A percentile compares a stretch with the other conserved stretches of the same genome.
Conservation (phyloP, 768 basidiomycete genomes). For the Calocybe cyanea region DNA sequence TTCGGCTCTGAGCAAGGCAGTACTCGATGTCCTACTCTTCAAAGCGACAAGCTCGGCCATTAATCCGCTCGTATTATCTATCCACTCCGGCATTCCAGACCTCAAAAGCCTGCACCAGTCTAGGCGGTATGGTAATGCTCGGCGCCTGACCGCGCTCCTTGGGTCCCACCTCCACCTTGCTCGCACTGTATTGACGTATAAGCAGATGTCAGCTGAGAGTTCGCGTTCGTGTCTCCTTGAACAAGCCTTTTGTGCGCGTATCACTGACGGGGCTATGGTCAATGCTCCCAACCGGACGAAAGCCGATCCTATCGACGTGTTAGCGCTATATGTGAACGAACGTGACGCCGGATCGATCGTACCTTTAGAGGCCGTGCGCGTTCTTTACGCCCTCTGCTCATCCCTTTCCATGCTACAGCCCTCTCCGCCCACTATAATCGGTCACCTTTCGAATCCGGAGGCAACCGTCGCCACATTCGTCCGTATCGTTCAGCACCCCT, state of each 20-base stretch:
- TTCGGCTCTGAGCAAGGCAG: constrained; percentile 51
- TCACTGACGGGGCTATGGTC: constrained; percentile 44
- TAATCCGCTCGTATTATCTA: constrained; percentile 69
- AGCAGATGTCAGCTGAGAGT: constrained; percentile 42
- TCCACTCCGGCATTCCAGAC: constrained; percentile 59
- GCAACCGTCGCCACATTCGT: constrained; percentile 64
- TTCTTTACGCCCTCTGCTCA: constrained; percentile 64
- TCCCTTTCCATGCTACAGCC: constrained; percentile 60
- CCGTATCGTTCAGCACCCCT: constrained; percentile 72
- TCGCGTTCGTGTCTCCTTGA: constrained; percentile 67
- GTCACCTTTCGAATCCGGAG: constrained; percentile 77
- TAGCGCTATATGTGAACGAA: constrained; percentile 65
- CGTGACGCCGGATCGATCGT: constrained; percentile 57
- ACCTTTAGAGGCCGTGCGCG: constrained; percentile 61
- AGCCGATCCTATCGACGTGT: constrained; percentile 70
- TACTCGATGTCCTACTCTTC: constrained; percentile 69
- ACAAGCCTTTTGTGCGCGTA: constrained; percentile 66
- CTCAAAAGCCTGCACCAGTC: constrained; percentile 57
- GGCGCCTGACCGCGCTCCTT: constrained; percentile 64
- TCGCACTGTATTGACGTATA: constrained; percentile 61
- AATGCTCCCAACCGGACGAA: constrained; percentile 44
- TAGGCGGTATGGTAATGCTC: constrained; percentile 66
- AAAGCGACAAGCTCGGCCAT: constrained; percentile 79
- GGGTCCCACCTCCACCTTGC: constrained; percentile 62
- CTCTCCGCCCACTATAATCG: constrained; percentile 68